Base-by-base conservation (phyloP, 345 rosid genomes). In the Gossypium sturtianum region DNA sequence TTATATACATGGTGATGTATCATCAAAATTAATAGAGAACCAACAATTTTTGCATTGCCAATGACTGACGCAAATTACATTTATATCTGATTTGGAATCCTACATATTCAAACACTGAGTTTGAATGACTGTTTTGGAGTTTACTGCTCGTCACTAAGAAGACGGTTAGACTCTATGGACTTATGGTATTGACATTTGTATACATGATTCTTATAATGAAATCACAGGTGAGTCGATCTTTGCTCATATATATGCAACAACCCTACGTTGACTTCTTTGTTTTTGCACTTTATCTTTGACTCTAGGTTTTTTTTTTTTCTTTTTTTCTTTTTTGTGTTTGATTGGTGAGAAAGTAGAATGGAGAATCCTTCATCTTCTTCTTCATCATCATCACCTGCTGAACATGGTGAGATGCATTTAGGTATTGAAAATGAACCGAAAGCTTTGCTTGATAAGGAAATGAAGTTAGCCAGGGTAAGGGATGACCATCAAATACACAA, bases 391-490 rank as follows among this genome's bases (percentile, higher is more conserved):
- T 22, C 20, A 62, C 34, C 41, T 23, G 73, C 41, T 7, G 22
- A 72, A 25, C 75, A 19, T 9, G 27, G 44, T 43, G 49, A 53
- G 70, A 70, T 29, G 54, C 20, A 54, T 63, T 7, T 9, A 22
- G 54, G 59, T 12, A 16, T 72, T 23, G 23, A 19, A 58, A 56
- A 22, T 3, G 80, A 77, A 66, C 73, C 76, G 0, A 77, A 56
- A 34, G 52, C 80, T 9, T 64, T 77, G 67, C 16, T 45, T 19
- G 43, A 56, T 0, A 20, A 57, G 45, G 80, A 77, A 57, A n/a
- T 72, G 58, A 57, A 29, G 22, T 45, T 34, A 29, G 80, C 80
- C 44, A 56, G 76, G 75, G 76, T 72, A 0, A 29, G 79, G 61
- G 12, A 13, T 57, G 15, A 67, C 27, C 13, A 34, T 34, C 41